Conservation (phyloP, 192 early-diverging fungal species). For the Dissophora globulifera region DNA sequence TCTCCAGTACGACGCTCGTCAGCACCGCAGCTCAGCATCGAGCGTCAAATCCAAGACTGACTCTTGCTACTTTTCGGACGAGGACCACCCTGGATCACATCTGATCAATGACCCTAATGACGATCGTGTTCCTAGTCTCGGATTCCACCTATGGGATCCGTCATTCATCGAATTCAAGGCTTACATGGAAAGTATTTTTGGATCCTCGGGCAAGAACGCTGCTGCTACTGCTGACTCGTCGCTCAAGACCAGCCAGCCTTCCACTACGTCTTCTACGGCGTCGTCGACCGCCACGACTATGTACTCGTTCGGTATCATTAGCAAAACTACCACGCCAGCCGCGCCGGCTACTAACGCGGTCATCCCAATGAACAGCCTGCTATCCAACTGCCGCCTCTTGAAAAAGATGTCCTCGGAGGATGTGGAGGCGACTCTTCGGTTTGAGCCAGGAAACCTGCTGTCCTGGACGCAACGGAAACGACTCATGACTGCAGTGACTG, state of each 20-base stretch:
- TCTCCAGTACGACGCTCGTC: slow-evolving; percentile 33
- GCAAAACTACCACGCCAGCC: slow-evolving; percentile 6
- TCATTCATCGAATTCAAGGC: slow-evolving; percentile 49
- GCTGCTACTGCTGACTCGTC: neutral
- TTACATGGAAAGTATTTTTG: slow-evolving; percentile 38
- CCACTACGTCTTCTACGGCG: slow-evolving; percentile 11
- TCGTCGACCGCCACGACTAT: slow-evolving; percentile 25
- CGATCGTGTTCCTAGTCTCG: slow-evolving; percentile 40
- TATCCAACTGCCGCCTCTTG: slow-evolving; percentile 44
- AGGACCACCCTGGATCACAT: slow-evolving; percentile 47
- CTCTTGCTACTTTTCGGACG: slow-evolving; percentile 52
- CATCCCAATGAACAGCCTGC: slow-evolving; percentile 35
- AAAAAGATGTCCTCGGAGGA: slow-evolving; percentile 54
- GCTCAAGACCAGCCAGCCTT: neutral
- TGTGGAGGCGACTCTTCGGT: slow-evolving; percentile 47
- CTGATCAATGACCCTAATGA: slow-evolving; percentile 41
- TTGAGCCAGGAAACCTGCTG: slow-evolving; percentile 45
- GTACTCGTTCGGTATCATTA: slow-evolving; percentile 41
- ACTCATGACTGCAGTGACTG: slow-evolving; percentile 48
- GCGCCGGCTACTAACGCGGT: slow-evolving; percentile 22
- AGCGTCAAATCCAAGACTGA: slow-evolving; percentile 47
- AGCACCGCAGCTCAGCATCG: slow-evolving; percentile 47
- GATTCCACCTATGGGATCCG: slow-evolving; percentile 51
- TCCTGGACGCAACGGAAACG: slow-evolving; percentile 50
- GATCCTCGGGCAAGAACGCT: neutral